phyloP scores from a whole-genome alignment of 305 asterid species.

The Fraxinus latifolia region DNA sequence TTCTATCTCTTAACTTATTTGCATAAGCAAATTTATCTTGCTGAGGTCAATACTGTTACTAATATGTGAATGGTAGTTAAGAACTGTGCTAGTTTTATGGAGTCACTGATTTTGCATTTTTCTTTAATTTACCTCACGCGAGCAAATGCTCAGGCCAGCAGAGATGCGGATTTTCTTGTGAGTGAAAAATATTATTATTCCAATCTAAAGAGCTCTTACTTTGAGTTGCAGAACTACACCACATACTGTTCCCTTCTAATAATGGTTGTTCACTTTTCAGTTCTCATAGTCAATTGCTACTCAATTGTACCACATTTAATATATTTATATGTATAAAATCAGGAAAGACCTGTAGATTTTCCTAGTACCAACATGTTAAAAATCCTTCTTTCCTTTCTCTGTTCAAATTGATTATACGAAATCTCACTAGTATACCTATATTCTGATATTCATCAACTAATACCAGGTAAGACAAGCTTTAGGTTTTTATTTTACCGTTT shows the following conservation, averaged over 20 bases:
- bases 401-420: neutral
- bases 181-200: neutral
- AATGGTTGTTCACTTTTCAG: neutral
- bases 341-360: neutral
- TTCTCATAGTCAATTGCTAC: neutral
- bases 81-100: slow-evolving; percentile 10
- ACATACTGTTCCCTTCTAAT: slow-evolving; percentile 7
- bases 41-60: slow-evolving; percentile 24
- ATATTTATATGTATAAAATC: neutral
- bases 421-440: neutral
- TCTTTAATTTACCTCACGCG: neutral
- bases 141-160: neutral
- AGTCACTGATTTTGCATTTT: neutral
- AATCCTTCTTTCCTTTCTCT: neutral
- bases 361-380: neutral
- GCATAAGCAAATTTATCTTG: slow-evolving; percentile 6
- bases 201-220: slow-evolving; percentile 7
- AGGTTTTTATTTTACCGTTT: neutral
- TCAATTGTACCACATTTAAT: neutral
- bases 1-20: slow-evolving; percentile 13
- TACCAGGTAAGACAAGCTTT: slow-evolving; percentile 3
- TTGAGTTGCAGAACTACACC: slow-evolving; percentile 2
- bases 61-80: slow-evolving; percentile 7
- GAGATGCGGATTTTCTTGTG: neutral
- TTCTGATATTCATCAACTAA: slow-evolving; percentile 8